Conservation (phyloP, 176 grass and related monocot species). For the Juncus inflexus region DNA sequence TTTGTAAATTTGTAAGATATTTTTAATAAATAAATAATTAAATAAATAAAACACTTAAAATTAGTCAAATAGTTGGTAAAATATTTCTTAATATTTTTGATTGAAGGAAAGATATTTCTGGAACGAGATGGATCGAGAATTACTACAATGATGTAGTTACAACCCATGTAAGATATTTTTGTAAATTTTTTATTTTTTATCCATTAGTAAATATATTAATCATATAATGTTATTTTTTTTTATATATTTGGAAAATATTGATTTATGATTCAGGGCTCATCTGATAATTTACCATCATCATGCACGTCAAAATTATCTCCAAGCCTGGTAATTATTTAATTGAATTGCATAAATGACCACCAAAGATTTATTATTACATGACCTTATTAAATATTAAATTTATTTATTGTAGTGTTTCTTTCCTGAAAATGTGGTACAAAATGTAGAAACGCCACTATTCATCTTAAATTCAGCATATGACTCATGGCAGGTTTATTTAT, state of each 20-base stretch:
- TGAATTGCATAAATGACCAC: not conserved
- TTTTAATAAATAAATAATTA: slow-evolving; percentile 4
- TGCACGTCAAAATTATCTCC: slow-evolving; percentile 58
- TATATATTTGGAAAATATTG: not conserved
- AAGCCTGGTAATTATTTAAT: slow-evolving; percentile 45
- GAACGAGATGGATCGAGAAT: not conserved
- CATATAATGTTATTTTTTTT: not conserved
- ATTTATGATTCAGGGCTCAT: slow-evolving; percentile 47
- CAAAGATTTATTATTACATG: not conserved
- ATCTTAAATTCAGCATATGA: slow-evolving; percentile 80
- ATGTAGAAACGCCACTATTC: slow-evolving; percentile 59
- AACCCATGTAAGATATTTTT: slow-evolving; percentile 64
- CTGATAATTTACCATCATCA: slow-evolving; percentile 61
- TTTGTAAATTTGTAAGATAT: slow-evolving; percentile 68
- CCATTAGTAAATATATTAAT: slow-evolving; percentile 25
- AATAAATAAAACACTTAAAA: not conserved
- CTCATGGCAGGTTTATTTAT: slow-evolving; percentile 57
- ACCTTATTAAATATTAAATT: slow-evolving; percentile 1
- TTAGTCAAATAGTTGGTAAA: too few species aligned
- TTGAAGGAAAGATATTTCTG: too few species aligned
- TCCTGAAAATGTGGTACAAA: slow-evolving; percentile 58
- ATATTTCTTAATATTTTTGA: too few species aligned
- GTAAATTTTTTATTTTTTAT: not conserved
- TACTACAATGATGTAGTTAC: slow-evolving; percentile 30
- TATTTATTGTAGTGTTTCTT: slow-evolving; percentile 66